Evolutionary conservation across 345 rosid genomes (phyloP).

Genomic region (Salix udensis): DNA sequence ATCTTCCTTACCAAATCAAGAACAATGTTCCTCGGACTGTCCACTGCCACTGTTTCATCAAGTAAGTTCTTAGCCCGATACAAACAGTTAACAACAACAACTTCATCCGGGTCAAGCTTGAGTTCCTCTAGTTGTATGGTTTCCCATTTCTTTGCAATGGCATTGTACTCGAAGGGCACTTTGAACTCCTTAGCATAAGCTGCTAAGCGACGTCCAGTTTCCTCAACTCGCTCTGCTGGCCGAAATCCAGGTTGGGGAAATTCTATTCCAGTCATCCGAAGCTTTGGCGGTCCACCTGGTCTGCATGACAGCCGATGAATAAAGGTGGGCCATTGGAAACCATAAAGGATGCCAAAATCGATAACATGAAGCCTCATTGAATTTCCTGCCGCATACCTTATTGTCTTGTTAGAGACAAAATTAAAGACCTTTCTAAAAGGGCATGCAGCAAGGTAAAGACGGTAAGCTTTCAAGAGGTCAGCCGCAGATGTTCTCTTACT

Average conservation of each 20-base stretch:
- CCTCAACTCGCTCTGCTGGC: constrained; percentile 25
- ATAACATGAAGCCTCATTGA: constrained; percentile 20
- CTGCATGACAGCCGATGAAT: constrained; percentile 25
- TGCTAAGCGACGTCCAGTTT: constrained; percentile 26
- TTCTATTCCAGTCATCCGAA: constrained; percentile 28
- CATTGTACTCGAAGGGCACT: constrained; percentile 25
- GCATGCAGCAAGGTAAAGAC: constrained; percentile 16
- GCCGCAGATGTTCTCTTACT: constrained; percentile 18
- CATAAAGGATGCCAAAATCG: constrained; percentile 25
- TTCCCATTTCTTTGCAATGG: constrained; percentile 28
- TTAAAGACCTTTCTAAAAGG: constrained; percentile 18
- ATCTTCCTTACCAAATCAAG: constrained; percentile 18
- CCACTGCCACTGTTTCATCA: constrained; percentile 20
- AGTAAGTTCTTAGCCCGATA: constrained; percentile 23
- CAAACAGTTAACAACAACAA: constrained; percentile 19
- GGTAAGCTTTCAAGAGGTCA: constrained; percentile 20
- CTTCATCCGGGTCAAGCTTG: constrained; percentile 16
- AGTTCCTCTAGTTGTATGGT: constrained; percentile 24
- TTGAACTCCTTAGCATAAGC: constrained; percentile 17
- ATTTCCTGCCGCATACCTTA: constrained; percentile 1
- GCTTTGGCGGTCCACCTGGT: constrained; percentile 21
- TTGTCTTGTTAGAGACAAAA: constrained; percentile 16
- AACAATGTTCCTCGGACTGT: constrained; percentile 13
- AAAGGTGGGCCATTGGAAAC: constrained; percentile 29
- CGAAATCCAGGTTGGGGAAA: constrained; percentile 28